These are phyloP conservation scores for Raphanus sativus DNA, from an alignment of 345 rosid genomes.

Conservation along the genomic window DNA sequence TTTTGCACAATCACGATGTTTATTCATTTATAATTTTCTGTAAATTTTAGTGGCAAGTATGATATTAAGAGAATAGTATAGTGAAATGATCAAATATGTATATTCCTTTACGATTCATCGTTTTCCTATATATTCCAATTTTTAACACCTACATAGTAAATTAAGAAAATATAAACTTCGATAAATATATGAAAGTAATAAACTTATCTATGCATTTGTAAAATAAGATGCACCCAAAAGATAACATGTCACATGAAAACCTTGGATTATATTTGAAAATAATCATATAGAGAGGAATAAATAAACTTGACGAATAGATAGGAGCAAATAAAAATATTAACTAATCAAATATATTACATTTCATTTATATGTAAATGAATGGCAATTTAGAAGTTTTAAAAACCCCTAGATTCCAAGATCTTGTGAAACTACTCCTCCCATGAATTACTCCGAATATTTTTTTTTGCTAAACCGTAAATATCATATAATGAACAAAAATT, in stretches of 20 bases:
- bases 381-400: constrained; percentile 2
- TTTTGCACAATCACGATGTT: not conserved
- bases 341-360: not conserved
- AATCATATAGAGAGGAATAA: constrained; percentile 13
- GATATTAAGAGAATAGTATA: not conserved
- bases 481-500: too few species aligned
- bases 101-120: not conserved
- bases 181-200: not conserved
- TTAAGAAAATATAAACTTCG: not conserved
- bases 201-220: not conserved
- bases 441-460: not conserved
- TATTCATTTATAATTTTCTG: not conserved
- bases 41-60: not conserved
- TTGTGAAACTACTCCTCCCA: constrained; percentile 23
- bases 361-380: constrained; percentile 20
- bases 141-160: not conserved
- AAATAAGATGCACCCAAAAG: not conserved
- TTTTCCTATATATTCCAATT: not conserved
- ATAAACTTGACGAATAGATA: constrained; percentile 45
- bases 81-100: not conserved
- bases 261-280: constrained; percentile 26
- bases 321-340: constrained; percentile 12
- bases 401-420: constrained; percentile 38
- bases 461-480: too few species aligned
- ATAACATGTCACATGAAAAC: constrained; percentile 40